Percentiles rank a stretch among this genome's conserved stretches.
These are phyloP conservation scores for Rosa lucieae DNA, from an alignment of 306 rosid species.

Conservation along the genomic window DNA sequence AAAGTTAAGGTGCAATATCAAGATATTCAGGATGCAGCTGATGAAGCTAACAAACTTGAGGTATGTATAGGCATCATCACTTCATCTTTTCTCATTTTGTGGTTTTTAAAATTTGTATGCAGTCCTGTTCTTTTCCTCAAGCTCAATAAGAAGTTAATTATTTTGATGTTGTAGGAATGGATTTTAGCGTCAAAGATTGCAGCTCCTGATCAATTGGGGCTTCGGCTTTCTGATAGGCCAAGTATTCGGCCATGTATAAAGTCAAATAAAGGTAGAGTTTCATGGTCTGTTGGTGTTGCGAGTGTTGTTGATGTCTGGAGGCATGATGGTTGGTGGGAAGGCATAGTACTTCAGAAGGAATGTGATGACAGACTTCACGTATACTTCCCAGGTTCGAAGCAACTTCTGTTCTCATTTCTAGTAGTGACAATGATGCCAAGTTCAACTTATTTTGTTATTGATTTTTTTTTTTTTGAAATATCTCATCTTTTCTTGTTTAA, in stretches of 20 bases:
- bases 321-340: conserved; percentile 99
- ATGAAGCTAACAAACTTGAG: conserved; percentile 75
- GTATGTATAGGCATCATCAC: conserved; percentile 23
- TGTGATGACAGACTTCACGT: conserved; percentile 46
- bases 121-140: neutral
- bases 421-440: neutral
- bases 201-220: conserved; percentile 49
- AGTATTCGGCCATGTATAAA: conserved; percentile 54
- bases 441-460: neutral
- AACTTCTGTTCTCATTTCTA: neutral
- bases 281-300: conserved; percentile 50
- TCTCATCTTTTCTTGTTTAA: neutral
- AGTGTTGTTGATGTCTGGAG: conserved; percentile 77
- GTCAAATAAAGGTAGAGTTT: conserved; percentile 28
- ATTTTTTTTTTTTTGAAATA: neutral
- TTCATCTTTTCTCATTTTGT: neutral
- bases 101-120: neutral
- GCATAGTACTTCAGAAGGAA: conserved; percentile 58
- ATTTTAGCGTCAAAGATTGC: conserved; percentile 60
- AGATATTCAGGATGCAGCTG: conserved; percentile 71
- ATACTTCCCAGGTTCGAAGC: conserved; percentile 69
- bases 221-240: conserved; percentile 50
- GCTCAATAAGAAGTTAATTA: neutral
- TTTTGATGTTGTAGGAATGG: conserved; percentile 68
- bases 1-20: conserved; percentile 81